Conservation (phyloP, 2,329 filamentous ascomycete species). For the Aspergillus flavus region DNA sequence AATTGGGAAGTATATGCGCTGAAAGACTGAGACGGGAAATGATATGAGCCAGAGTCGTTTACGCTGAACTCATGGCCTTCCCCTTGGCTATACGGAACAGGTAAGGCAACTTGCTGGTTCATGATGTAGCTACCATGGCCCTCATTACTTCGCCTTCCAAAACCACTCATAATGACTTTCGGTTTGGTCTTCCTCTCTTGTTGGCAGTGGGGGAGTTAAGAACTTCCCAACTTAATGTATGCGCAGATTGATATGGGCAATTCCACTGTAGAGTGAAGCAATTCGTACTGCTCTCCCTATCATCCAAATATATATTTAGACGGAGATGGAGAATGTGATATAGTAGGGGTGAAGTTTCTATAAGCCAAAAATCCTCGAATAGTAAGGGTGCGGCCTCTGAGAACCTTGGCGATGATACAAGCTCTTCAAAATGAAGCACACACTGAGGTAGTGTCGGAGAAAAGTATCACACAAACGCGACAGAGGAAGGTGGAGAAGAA, state of each 20-base stretch:
- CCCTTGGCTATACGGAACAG: constrained; percentile 34
- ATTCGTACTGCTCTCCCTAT: background rate
- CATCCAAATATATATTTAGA: background rate
- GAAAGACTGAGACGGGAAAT: constrained; percentile 38
- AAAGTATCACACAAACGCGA: background rate
- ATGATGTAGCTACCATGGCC: constrained; percentile 38
- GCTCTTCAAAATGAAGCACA: background rate
- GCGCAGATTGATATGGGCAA: background rate
- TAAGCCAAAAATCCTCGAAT: background rate
- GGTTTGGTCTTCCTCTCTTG: background rate
- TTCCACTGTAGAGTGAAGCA: background rate
- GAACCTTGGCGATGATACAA: background rate
- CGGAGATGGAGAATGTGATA: background rate
- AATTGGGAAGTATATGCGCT: constrained; percentile 42
- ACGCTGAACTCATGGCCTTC: constrained; percentile 34
- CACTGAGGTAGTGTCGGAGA: background rate
- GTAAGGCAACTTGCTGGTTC: constrained; percentile 36
- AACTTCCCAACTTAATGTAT: background rate
- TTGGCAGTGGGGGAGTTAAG: background rate
- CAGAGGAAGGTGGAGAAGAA: background rate
- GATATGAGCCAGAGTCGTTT: constrained; percentile 34
- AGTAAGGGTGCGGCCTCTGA: background rate
- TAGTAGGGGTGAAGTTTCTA: background rate
- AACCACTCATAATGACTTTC: constrained; percentile 38
- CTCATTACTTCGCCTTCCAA: constrained; percentile 41